phyloP scores from a whole-genome alignment of 2,329 filamentous ascomycete species.

The Apiospora malaysiana region DNA sequence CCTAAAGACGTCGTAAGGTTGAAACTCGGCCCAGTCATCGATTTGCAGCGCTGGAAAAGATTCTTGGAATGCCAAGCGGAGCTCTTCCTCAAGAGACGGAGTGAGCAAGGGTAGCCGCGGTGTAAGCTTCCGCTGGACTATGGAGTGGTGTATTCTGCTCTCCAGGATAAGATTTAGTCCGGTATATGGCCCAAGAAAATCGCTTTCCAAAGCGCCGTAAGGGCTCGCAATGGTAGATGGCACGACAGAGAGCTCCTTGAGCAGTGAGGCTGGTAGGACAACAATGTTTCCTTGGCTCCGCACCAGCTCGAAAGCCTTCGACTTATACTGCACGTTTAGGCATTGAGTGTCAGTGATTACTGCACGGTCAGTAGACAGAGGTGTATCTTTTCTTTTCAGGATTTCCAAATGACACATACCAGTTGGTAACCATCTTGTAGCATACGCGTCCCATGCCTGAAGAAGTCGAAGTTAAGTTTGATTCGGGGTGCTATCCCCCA shows the following conservation, averaged over 20 bases:
- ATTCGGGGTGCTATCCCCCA: too few species aligned
- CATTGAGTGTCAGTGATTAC: too few species aligned
- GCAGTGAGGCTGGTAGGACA: background rate
- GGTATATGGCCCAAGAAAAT: background rate
- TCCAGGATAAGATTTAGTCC: background rate
- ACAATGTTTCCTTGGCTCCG: background rate
- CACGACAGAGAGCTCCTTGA: background rate
- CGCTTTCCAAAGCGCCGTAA: background rate
- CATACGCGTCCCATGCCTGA: too few species aligned
- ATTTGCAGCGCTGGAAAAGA: background rate
- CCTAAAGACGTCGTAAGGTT: background rate
- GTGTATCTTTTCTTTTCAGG: too few species aligned
- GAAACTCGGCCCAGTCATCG: background rate
- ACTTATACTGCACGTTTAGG: background rate
- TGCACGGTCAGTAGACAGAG: too few species aligned
- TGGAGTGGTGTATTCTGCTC: background rate
- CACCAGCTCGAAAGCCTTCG: background rate
- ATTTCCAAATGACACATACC: too few species aligned
- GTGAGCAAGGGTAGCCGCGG: background rate
- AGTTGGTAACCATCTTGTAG: too few species aligned
- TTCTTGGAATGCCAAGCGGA: background rate
- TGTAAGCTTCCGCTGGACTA: background rate
- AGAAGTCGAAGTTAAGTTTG: too few species aligned
- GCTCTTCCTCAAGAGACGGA: background rate
- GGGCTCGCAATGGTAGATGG: background rate